Evolutionary conservation across 1,284 basidiomycete species (phyloP), one percentile per base, ranked within the genome.

Genomic region (Calocybe gambosa): DNA sequence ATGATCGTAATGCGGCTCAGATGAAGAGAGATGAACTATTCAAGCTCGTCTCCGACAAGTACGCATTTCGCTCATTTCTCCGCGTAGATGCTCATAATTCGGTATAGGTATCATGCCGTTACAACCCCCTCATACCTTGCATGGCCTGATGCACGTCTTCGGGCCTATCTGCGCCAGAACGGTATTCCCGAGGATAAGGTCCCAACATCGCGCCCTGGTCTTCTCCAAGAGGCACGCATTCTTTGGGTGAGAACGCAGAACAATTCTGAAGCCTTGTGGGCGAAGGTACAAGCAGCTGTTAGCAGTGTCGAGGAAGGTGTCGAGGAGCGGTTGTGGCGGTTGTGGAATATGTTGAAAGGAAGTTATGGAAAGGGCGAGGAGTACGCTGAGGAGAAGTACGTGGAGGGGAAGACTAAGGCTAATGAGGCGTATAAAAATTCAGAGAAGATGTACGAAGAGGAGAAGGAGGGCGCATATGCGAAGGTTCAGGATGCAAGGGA

Each of bases 141-240:
- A n/a, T 94, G 91, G 91, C 89, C 91, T 12, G 90, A 93, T 58
- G 87, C 91, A 2, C 79, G 90, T 38, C 77, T 94, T 25, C 85
- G 91, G 45, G 89, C 87, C 0, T 91, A 84, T 62, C 75, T 93
- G 23, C 77, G 89, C 48, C 78, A 85, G 59, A 75, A 78, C 50
- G 85, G 85, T 42, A 57, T 92, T 31, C 71, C 75, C 52, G 89
- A 93, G 57, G 71, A 73, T 15, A 71, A 75, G 47, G 69, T 87
- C 36, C 85, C 83, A 0, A 75, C 74, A 1, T 63, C 62, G 10
- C 80, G 90, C 39, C 78, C 84, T 5, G 82, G 80, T 15, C 74
- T 93, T 16, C 70, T 93, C 51, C 82, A 85, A 67, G 88, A 91
- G 64, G 77, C 80, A 6, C 84, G 89, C 47, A 78, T 89, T 55